Conservation (phyloP, 352 stramenopile genomes). For the Globisporangium irregulare region DNA sequence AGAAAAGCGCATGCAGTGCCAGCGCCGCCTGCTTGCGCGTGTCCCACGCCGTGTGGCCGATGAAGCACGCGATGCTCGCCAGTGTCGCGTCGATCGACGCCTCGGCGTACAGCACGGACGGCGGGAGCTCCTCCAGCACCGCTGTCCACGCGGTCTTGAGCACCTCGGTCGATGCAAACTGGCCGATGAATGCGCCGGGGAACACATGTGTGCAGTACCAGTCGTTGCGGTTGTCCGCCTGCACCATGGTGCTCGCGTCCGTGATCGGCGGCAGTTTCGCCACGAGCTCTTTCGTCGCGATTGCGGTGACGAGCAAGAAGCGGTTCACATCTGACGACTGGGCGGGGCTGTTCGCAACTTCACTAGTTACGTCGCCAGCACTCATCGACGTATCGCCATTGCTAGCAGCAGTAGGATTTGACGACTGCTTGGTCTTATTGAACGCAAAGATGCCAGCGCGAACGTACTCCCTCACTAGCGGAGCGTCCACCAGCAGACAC, state of each 20-base stretch:
- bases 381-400: neutral
- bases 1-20: slow-evolving; percentile 63
- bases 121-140: slow-evolving; percentile 67
- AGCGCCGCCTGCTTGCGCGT: slow-evolving; percentile 62
- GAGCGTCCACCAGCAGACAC: slow-evolving; percentile 49
- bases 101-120: slow-evolving; percentile 49
- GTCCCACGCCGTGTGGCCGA: slow-evolving; percentile 75
- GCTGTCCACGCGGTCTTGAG: slow-evolving; percentile 52
- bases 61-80: slow-evolving; percentile 36
- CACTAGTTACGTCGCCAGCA: neutral
- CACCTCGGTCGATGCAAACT: slow-evolving; percentile 48
- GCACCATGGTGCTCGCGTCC: slow-evolving; percentile 30
- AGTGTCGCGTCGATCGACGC: slow-evolving; percentile 47
- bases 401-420: neutral
- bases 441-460: slow-evolving; percentile 65
- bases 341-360: neutral
- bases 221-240: slow-evolving; percentile 37
- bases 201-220: slow-evolving; percentile 75
- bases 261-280: slow-evolving; percentile 54
- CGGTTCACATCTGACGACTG: slow-evolving; percentile 42
- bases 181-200: slow-evolving; percentile 68
- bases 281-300: slow-evolving; percentile 67
- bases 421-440: slow-evolving; percentile 16
- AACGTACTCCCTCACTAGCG: slow-evolving; percentile 54
- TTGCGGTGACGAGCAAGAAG: slow-evolving; percentile 66